A percentile compares a stretch with the other conserved stretches of the same genome.
Conservation (phyloP, 1,284 basidiomycete species). For the Rhodotorula sp. region DNA sequence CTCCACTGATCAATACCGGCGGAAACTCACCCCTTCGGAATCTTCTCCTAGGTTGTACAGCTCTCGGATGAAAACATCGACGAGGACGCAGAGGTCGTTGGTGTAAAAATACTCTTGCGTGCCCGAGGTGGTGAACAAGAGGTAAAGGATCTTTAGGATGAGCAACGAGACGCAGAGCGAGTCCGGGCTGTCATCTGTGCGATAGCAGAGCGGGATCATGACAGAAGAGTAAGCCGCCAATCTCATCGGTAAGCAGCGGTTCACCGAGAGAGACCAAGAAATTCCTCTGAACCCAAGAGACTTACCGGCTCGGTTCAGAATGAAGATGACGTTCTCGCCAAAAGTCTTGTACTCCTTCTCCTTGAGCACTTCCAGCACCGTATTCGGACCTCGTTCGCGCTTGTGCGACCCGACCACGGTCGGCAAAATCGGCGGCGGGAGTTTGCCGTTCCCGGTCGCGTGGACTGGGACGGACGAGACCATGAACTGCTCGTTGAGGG, state of each 20-base stretch:
- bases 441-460: constrained; percentile 1
- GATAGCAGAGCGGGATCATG: too few species aligned
- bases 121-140: constrained; percentile 88
- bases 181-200: constrained; percentile 72
- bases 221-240: too few species aligned
- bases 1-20: too few species aligned
- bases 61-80: constrained; percentile 94
- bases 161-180: constrained; percentile 92
- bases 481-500: constrained; percentile 99
- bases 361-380: constrained; percentile 79
- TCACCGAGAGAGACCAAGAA: not conserved
- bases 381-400: constrained; percentile 55
- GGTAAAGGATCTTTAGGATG: constrained; percentile 89
- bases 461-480: constrained; percentile 56
- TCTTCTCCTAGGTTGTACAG: constrained; percentile 88
- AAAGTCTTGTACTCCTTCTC: constrained; percentile 86
- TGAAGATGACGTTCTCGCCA: constrained; percentile 97
- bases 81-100: constrained; percentile 91
- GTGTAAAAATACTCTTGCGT: constrained; percentile 98
- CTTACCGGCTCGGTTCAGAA: constrained; percentile 90
- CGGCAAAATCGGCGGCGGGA: constrained; percentile 32
- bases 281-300: constrained; percentile 29
- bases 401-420: constrained; percentile 15
- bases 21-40: constrained; percentile 68
- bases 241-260: not conserved